A percentile compares a stretch with the other conserved stretches of the same genome.
These are phyloP conservation scores for Musa troglodytarum DNA, from an alignment of 176 grass and related monocot genomes.

Conservation along the genomic window DNA sequence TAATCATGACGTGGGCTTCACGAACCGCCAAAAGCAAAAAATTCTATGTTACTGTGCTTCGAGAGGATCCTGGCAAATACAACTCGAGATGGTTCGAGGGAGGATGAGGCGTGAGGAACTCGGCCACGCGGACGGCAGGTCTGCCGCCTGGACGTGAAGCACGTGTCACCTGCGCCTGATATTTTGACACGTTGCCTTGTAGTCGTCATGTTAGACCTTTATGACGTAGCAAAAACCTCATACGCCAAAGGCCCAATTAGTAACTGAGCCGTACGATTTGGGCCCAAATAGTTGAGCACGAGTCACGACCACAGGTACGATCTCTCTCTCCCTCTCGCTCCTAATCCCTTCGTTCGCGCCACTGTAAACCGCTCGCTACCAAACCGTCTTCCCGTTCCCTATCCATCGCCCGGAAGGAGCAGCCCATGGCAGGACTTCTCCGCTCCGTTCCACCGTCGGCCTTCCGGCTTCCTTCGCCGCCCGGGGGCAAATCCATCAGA, in stretches of 20 bases:
- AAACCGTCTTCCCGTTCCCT: background rate
- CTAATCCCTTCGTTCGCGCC: background rate
- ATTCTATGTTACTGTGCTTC: background rate
- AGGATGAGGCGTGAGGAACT: background rate
- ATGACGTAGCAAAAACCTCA: too few relatives aligned
- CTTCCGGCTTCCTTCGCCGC: background rate
- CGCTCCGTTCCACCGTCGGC: background rate
- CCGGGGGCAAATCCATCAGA: background rate
- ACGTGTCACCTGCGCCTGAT: background rate
- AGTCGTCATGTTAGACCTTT: too few relatives aligned
- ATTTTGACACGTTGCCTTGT: too few relatives aligned
- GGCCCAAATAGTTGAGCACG: too few relatives aligned
- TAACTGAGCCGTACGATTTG: too few relatives aligned
- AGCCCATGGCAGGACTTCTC: conserved; percentile 15
- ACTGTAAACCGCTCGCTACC: background rate
- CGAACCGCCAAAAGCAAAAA: background rate
- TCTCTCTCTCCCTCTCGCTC: background rate
- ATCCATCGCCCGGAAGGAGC: background rate
- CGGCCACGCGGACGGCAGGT: background rate
- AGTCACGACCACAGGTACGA: too few relatives aligned
- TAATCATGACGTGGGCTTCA: background rate
- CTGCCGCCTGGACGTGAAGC: background rate
- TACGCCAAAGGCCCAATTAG: too few relatives aligned
- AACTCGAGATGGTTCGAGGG: background rate
- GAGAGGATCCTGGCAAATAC: background rate